A percentile compares a stretch with the other conserved stretches of the same genome.
Conservation (phyloP, 306 rosid species). For the Ormosia semicastrata region DNA sequence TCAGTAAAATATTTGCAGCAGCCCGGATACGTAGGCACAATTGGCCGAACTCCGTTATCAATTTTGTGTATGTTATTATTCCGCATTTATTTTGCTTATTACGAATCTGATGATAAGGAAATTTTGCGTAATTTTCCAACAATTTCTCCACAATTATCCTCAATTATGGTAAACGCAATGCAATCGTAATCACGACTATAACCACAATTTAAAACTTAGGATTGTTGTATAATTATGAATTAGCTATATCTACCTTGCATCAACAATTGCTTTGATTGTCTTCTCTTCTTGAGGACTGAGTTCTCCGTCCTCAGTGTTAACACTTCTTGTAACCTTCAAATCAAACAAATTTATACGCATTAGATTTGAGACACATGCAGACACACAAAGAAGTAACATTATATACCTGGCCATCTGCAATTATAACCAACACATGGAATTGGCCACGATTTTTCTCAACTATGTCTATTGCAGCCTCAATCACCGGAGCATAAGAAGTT, state of each 20-base stretch:
- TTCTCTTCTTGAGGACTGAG: slow-evolving; percentile 83
- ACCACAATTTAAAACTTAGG: no score
- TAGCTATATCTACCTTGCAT: slow-evolving; percentile 64
- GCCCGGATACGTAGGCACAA: no score
- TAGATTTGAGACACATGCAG: neutral
- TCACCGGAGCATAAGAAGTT: slow-evolving; percentile 81
- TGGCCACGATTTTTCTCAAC: slow-evolving; percentile 87
- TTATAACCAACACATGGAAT: slow-evolving; percentile 79
- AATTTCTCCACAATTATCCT: no score
- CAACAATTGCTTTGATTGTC: slow-evolving; percentile 74
- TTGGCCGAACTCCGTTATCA: no score
- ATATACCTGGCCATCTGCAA: slow-evolving; percentile 89
- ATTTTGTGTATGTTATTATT: no score
- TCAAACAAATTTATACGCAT: neutral
- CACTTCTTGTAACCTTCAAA: slow-evolving; percentile 82
- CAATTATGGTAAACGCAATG: no score
- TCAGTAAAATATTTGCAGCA: no score
- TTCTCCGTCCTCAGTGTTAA: slow-evolving; percentile 46
- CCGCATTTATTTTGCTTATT: no score
- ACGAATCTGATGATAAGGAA: no score
- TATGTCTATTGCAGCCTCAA: slow-evolving; percentile 85
- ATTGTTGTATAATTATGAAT: neutral
- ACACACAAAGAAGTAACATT: neutral
- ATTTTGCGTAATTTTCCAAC: no score
- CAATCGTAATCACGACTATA: no score